phyloP scores from a whole-genome alignment of 1,284 basidiomycete genomes.

The Agroathelia rolfsii region DNA sequence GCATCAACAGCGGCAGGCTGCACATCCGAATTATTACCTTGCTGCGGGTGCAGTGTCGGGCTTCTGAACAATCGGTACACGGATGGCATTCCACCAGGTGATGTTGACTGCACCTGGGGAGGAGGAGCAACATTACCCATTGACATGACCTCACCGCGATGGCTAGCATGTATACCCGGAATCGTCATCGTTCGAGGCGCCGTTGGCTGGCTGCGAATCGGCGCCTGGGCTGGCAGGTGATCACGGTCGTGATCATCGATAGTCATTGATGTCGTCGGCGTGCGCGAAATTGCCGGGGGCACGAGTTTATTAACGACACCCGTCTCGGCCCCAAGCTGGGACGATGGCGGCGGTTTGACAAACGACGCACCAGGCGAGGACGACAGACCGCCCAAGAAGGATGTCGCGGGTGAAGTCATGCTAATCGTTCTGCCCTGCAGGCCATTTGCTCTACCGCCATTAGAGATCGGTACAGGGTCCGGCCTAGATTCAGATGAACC shows the following conservation, averaged over 20 bases:
- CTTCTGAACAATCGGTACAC: constrained; percentile 64
- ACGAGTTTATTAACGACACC: constrained; percentile 7
- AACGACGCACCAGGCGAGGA: constrained; percentile 16
- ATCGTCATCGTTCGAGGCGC: constrained; percentile 70
- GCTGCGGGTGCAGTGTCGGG: constrained; percentile 22
- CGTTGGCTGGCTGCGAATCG: constrained; percentile 60
- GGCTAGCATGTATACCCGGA: constrained; percentile 69
- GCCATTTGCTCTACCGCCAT: too few species aligned
- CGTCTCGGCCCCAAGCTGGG: constrained; percentile 10
- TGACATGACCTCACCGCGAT: constrained; percentile 71
- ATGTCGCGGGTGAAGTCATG: constrained; percentile 11
- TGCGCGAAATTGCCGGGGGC: constrained; percentile 19
- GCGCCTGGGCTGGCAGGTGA: constrained; percentile 24
- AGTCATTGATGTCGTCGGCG: constrained; percentile 17
- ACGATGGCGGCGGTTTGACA: constrained; percentile 5
- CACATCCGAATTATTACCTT: constrained; percentile 22
- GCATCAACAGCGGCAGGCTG: constrained; percentile 15
- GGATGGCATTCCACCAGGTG: constrained; percentile 43
- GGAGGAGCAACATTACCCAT: constrained; percentile 60
- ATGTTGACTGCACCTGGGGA: constrained; percentile 36
- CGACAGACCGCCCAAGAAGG: constrained; percentile 15
- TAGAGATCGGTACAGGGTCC: constrained; percentile 15
- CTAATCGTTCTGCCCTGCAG: constrained; percentile 11
- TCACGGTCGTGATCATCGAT: constrained; percentile 18
- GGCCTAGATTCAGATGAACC: constrained; percentile 12